Evolutionary conservation across 495 filamentous ascomycete species (phyloP), one percentile per base, ranked within the genome.

Genomic region (Podospora conica): DNA sequence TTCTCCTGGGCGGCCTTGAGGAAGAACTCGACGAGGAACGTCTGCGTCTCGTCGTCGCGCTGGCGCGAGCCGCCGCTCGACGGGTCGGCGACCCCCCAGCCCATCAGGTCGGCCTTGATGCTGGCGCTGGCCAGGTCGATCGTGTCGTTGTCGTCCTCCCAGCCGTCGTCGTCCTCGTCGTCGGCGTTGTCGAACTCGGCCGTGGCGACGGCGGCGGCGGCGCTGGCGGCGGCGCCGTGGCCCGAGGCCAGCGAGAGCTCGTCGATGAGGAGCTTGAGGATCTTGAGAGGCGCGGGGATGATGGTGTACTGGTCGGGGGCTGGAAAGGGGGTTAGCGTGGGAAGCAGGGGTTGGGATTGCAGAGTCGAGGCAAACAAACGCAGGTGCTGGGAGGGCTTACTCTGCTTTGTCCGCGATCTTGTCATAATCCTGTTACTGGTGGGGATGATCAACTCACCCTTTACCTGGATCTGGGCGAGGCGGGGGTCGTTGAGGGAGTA

Each of bases 231-330:
- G 8, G 70, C 78, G 8, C 75, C 69, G 20, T 67, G 69, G 53
- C 80, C 81, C 12, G 81, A 84, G 18, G 89, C 88, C 4, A 89
- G 88, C 22, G 81, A 80, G 25, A 98, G 84, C 76, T 98, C 95
- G 73, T 96, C 90, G 59, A 97, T 87, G 0, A 98, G 85, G 9
- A 98, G 90, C 80, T 98, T 98, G 77, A 97, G 79, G 72, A 98
- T 97, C 79, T 98, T 98, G 72, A 98, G 80, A 3, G 91, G 87
- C 0, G 92, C 92, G 0, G 92, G 83, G 57, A 98, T 88, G 65
- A 88, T 87, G n/a, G 94, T 96, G 80, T 87, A 98, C 71, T 86
- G 88, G 70, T 96, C 93, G 2, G 95, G 95, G 71, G 92, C 91
- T 90, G 55, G 29, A 20, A 5, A 12, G 40, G 10, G 9, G 9